Percentiles rank a stretch among this genome's conserved stretches.
These are phyloP conservation scores for Populus davidiana DNA, from an alignment of 345 rosid species.

Conservation along the genomic window DNA sequence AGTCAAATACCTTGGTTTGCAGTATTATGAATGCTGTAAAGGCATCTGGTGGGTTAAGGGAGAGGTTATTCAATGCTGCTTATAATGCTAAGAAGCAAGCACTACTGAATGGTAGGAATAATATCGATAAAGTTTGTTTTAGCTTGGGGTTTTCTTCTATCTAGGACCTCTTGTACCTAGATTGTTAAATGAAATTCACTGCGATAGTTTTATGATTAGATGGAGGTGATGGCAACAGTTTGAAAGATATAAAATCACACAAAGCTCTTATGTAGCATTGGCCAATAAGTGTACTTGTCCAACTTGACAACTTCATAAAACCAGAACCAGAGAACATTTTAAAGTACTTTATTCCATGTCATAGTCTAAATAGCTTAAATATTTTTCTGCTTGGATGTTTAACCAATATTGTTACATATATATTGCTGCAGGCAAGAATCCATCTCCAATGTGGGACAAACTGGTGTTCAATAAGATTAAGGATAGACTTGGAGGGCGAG, in stretches of 20 bases:
- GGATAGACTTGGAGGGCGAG: conserved; percentile 90
- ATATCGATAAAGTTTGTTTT: background rate
- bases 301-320: background rate
- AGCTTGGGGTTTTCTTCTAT: background rate
- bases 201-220: background rate
- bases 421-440: conserved; percentile 60
- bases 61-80: conserved; percentile 87
- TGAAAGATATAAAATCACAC: background rate
- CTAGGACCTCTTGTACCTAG: background rate
- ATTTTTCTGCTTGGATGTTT: background rate
- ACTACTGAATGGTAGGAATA: conserved; percentile 60
- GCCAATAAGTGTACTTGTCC: background rate
- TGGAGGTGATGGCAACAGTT: background rate
- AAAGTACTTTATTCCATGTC: too few relatives aligned
- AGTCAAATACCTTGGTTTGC: conserved; percentile 29
- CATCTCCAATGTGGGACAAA: conserved; percentile 97
- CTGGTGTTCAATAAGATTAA: conserved; percentile 92
- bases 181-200: background rate
- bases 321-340: too few relatives aligned
- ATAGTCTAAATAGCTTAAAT: too few relatives aligned
- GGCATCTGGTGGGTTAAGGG: conserved; percentile 72
- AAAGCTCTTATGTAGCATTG: background rate
- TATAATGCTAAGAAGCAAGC: conserved; percentile 97
- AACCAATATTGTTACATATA: background rate
- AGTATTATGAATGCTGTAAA: conserved; percentile 82